Base-by-base conservation (phyloP, 1,284 basidiomycete species). In the Cystobasidium pallidum region DNA sequence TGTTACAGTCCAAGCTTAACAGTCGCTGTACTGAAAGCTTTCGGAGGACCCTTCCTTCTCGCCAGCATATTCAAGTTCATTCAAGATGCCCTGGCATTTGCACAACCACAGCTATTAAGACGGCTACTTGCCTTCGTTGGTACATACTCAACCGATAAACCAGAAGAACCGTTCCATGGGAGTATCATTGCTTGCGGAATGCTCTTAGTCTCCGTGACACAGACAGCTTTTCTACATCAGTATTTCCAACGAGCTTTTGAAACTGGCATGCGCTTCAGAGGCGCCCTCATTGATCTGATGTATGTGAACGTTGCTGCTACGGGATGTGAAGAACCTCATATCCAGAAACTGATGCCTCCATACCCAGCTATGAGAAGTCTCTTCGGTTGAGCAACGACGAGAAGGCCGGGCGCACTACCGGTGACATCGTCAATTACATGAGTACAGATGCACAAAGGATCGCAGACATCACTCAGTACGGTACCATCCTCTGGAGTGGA, bases 341-440 rank as follows among this genome's bases (percentile, higher is more conserved):
- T 3, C 19, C 32, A n/a, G 15, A 8, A 11, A 32, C 54, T 34
- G 28, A 57, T 32, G 32, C 19, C 3, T 34, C 36, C 1, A 26
- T 34, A 39, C 17, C n/a, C 19, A 91, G 95, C 67, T 97, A 94
- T 83, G 84, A 88, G 74, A 96, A 97, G 81, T 86, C 91, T 0
- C 84, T 98, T 24, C 85, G 91, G 0, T 85, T 97, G 24, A 91
- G 91, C 8, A 92, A 89, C 76, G 89, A 92, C 73, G 92, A 92
- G 78, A 87, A 89, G 3, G 85, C 85, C 4, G 78, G 83, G 15
- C 87, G 90, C 43, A 86, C 90, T 0, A 88, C 91, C 0, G 94
- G 94, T 3, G 93, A 97, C 78, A 93, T 96, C 62, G 92, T 96
- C 76, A 97, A 97, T 79, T 82, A 96, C 32, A 94, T 95, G 91